Conservation (phyloP, 176 grass and related monocot genomes). For the maize (Zea mays) region Zm-B73-REFERENCE-NAM-5.0 NC_050101.1:8712001-8712500, state of each 20-base stretch:
- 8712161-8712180: constrained; percentile 62
- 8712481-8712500: no score
- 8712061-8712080: constrained; percentile 79
- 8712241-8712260: not conserved
- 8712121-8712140: constrained; percentile 69
- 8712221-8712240: not conserved
- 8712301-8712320: no score
- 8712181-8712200: constrained; percentile 73
- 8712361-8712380: no score
- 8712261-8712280: no score
- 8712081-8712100: constrained; percentile 47
- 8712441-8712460: no score
- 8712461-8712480: no score
- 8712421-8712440: no score
- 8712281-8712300: not conserved
- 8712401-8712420: no score
- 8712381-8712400: no score
- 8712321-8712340: not conserved
- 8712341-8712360: no score
- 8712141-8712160: constrained; percentile 68
- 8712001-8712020: no score
- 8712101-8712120: constrained; percentile 67
- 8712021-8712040: no score
- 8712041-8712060: constrained; percentile 68
- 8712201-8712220: not conserved